Conservation (phyloP, 257 asterid species). For the Nicotiana undulata region DNA sequence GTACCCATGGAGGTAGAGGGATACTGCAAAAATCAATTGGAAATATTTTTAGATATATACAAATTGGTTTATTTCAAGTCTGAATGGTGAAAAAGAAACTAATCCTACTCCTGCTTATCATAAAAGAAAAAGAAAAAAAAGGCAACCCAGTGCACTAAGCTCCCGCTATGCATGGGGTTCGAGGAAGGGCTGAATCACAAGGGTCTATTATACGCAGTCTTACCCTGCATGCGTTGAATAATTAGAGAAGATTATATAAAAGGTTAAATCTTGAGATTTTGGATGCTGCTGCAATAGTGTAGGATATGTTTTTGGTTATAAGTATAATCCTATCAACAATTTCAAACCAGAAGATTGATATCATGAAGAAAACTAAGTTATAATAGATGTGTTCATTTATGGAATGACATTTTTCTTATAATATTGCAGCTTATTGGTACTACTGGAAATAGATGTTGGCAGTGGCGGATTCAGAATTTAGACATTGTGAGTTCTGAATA, state of each 20-base stretch:
- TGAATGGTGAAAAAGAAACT: too few relatives aligned
- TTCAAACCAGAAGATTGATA: neutral
- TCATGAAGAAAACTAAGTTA: too few relatives aligned
- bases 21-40: constrained; percentile 41
- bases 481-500: too few relatives aligned
- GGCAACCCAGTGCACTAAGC: too few relatives aligned
- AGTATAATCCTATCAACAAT: neutral
- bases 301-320: neutral
- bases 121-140: too few relatives aligned
- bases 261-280: neutral
- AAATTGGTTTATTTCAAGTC: too few relatives aligned
- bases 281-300: neutral
- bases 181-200: too few relatives aligned
- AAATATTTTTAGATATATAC: neutral
- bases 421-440: neutral
- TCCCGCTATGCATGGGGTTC: too few relatives aligned
- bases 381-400: neutral
- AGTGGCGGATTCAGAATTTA: too few relatives aligned
- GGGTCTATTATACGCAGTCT: too few relatives aligned
- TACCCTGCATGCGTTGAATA: neutral
- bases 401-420: neutral
- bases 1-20: constrained; percentile 96
- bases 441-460: neutral
- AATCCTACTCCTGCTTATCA: too few relatives aligned
- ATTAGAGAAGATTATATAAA: too few relatives aligned